Conservation (phyloP, 83 land plant species). For the Isoetes engelmannii region DNA sequence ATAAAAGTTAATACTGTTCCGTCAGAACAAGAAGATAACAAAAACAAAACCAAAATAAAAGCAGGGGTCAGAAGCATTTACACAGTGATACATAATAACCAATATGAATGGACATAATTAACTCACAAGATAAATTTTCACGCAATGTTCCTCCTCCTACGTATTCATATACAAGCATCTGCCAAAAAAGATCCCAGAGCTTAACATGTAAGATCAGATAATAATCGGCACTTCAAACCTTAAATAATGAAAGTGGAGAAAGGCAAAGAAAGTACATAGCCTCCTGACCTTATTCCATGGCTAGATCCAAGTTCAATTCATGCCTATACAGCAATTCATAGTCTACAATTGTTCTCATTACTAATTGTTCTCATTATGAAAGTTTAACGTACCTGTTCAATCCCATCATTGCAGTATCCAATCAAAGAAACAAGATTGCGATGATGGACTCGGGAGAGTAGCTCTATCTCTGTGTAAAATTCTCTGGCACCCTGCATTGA, state of each 20-base stretch:
- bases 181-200: background rate
- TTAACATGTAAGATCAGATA: background rate
- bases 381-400: slow-evolving; percentile 16
- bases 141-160: slow-evolving; percentile 24
- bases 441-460: slow-evolving; percentile 28
- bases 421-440: slow-evolving; percentile 15
- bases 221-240: too few species aligned
- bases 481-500: slow-evolving; percentile 23
- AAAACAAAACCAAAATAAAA: slow-evolving; percentile 4
- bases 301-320: too few species aligned
- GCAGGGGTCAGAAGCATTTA: background rate
- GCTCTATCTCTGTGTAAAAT: slow-evolving; percentile 31
- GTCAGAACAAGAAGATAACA: too few species aligned
- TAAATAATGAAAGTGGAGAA: too few species aligned
- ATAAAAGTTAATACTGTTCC: background rate
- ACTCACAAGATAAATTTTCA: slow-evolving; percentile 22
- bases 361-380: background rate
- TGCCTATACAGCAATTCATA: too few species aligned
- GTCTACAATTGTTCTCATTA: too few species aligned
- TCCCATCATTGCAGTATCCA: slow-evolving; percentile 29
- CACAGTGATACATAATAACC: background rate
- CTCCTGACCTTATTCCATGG: background rate
- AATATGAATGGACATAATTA: background rate
- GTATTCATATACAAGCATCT: slow-evolving; percentile 34
- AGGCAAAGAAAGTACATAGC: background rate